These are phyloP conservation scores for Hypoxylon trugodes DNA, from an alignment of 495 filamentous ascomycete species.

Conservation along the genomic window DNA sequence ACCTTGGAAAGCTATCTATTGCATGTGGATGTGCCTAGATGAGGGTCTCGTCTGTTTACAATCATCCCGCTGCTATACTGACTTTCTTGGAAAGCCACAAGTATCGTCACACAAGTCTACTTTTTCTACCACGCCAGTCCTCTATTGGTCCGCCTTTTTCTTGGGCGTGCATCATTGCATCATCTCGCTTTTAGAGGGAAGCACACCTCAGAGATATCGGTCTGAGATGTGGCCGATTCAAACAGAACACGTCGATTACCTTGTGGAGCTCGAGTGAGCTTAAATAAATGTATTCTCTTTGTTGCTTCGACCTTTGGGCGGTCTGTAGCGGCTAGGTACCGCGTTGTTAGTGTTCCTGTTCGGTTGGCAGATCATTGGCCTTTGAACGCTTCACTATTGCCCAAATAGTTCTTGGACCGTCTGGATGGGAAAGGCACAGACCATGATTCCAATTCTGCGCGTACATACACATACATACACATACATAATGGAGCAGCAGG, in stretches of 20 bases:
- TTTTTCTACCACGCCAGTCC: slow-evolving; percentile 9
- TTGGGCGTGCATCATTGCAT: slow-evolving; percentile 22
- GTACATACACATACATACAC: background rate
- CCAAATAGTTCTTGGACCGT: slow-evolving; percentile 18
- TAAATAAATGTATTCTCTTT: slow-evolving; percentile 17
- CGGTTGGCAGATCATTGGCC: slow-evolving; percentile 31
- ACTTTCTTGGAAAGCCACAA: background rate
- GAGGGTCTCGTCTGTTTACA: slow-evolving; percentile 20
- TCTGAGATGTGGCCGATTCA: slow-evolving; percentile 6
- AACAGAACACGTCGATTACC: slow-evolving; percentile 10
- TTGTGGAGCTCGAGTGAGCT: slow-evolving; percentile 17
- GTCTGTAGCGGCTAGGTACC: slow-evolving; percentile 24
- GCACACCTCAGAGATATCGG: slow-evolving; percentile 5
- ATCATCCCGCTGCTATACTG: slow-evolving; percentile 15
- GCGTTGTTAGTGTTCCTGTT: slow-evolving; percentile 34
- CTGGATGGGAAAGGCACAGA: slow-evolving; percentile 34
- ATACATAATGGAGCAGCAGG: no score
- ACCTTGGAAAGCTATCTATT: slow-evolving; percentile 10
- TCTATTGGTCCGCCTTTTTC: slow-evolving; percentile 5
- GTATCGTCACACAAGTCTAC: slow-evolving; percentile 2
- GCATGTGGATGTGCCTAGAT: slow-evolving; percentile 12
- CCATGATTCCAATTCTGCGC: slow-evolving; percentile 21
- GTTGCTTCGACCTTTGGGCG: slow-evolving; percentile 14
- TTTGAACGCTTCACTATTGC: slow-evolving; percentile 19
- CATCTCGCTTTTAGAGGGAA: slow-evolving; percentile 17